Evolutionary conservation across 805 yeast genomes (phyloP), one percentile per base, ranked within the genome.

Genomic region (Cyberlindnera meyerae): DNA sequence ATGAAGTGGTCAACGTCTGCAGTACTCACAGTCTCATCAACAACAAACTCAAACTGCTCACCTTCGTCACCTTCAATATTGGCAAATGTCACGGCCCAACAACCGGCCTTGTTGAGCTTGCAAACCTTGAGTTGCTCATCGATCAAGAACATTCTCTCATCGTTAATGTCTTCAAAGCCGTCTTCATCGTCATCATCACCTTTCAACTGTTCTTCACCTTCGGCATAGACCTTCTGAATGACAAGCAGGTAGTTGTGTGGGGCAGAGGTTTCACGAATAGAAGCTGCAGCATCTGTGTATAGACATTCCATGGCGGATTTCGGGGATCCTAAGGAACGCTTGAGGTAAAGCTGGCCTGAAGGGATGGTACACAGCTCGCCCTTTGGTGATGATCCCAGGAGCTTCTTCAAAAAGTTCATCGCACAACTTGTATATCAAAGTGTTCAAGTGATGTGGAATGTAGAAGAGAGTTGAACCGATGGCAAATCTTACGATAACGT

Each of bases 31-130:
- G 71, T 70, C 32, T 70, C 71, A 43, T 78, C 85, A 33, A 86
- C 75, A 16, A 82, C 70, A 60, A 85, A 89, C 59, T 88, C 95
- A 58, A 82, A 87, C 44, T 68, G 63, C 52, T 89, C 97, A 17
- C 87, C 96, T 5, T 70, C 68, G 51, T 89, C 96, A n/a, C 96
- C 96, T 29, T 77, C 78, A 25, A 77, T 55, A 57, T 93, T 96
- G 11, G 63, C 68, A 97, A 97, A 90, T 0, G 81, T 66, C 18
- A 90, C 71, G 2, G 79, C 76, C 27, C 68, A 62, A 4, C 71
- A 63, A 1, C 80, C 83, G 25, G 75, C 73, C 27, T 65, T 59
- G 36, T 72, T 71, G 39, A 72, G 66, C 39, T 73, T 68, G 40
- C 75, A 68, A 33, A 89, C 65, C 27, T 70, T 63, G 38, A 90